These are phyloP conservation scores for Arthrobotrys iridis DNA, from an alignment of 2,329 filamentous ascomycete species.

Conservation along the genomic window DNA sequence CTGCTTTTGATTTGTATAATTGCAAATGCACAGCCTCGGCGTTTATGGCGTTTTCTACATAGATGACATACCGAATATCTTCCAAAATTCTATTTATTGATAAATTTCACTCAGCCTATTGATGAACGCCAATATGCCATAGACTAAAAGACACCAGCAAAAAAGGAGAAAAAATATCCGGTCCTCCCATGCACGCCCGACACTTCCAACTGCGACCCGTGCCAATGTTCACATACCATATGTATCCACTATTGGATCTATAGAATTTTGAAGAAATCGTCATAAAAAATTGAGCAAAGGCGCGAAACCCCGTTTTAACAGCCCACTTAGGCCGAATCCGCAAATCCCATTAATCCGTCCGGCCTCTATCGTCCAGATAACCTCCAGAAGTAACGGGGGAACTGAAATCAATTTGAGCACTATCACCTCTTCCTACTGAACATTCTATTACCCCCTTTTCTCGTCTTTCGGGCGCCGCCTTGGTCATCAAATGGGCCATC, in stretches of 20 bases:
- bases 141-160: constrained; percentile 7
- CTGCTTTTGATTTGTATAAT: background rate
- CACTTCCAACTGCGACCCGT: background rate
- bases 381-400: constrained; percentile 1
- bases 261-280: constrained; percentile 29
- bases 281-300: constrained; percentile 38
- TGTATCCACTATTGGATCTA: constrained; percentile 35
- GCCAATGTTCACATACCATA: background rate
- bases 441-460: constrained; percentile 56
- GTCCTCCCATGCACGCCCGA: background rate
- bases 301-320: constrained; percentile 45
- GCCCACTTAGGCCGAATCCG: constrained; percentile 48
- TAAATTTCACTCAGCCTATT: constrained; percentile 3
- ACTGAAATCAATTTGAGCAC: constrained; percentile 20
- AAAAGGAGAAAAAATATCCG: background rate
- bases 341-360: background rate
- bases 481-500: constrained; percentile 54
- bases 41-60: constrained; percentile 27
- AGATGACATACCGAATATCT: background rate
- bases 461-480: constrained; percentile 56
- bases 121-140: constrained; percentile 41
- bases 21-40: constrained; percentile 23
- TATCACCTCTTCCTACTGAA: constrained; percentile 55
- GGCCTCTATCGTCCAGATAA: background rate
- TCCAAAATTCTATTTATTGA: background rate